phyloP scores from a whole-genome alignment of 2,329 filamentous ascomycete genomes.

The Lachnellula arida region DNA sequence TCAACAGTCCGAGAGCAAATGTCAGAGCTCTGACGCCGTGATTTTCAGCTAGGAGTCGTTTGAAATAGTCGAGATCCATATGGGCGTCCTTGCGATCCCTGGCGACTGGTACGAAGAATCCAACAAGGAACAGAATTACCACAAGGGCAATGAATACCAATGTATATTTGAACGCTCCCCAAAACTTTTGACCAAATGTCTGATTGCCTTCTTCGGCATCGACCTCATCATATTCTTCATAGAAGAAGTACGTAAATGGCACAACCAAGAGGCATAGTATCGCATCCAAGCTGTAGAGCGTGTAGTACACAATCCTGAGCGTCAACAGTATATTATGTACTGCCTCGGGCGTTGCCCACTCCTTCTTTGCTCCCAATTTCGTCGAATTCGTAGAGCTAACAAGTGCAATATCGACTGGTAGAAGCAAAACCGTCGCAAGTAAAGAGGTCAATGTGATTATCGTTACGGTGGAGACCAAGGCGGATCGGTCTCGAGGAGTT shows the following conservation, averaged over 20 bases:
- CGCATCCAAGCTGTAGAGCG: constrained; percentile 86
- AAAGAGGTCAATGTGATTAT: constrained; percentile 83
- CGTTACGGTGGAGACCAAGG: constrained; percentile 75
- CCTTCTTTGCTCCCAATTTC: constrained; percentile 76
- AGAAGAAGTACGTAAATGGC: constrained; percentile 97
- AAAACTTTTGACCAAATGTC: constrained; percentile 65
- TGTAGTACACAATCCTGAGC: constrained; percentile 86
- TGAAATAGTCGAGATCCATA: constrained; percentile 88
- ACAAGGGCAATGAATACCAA: constrained; percentile 76
- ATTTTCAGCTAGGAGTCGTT: constrained; percentile 74
- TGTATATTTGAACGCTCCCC: constrained; percentile 88
- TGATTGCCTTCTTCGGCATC: constrained; percentile 75
- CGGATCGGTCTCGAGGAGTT: constrained; percentile 78
- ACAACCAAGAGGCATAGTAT: constrained; percentile 84
- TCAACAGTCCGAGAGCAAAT: constrained; percentile 83
- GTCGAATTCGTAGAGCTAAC: constrained; percentile 82
- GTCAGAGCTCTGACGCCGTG: constrained; percentile 89
- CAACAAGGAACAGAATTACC: constrained; percentile 79
- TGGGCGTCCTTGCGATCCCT: constrained; percentile 61
- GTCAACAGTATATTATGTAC: constrained; percentile 75
- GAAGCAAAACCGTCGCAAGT: constrained; percentile 84
- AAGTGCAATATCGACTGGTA: constrained; percentile 92
- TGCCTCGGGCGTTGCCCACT: constrained; percentile 84
- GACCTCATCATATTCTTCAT: constrained; percentile 94
- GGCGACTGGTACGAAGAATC: constrained; percentile 87